phyloP scores from a whole-genome alignment of 352 stramenopile genomes.

The Globisporangium sylvaticum region DNA sequence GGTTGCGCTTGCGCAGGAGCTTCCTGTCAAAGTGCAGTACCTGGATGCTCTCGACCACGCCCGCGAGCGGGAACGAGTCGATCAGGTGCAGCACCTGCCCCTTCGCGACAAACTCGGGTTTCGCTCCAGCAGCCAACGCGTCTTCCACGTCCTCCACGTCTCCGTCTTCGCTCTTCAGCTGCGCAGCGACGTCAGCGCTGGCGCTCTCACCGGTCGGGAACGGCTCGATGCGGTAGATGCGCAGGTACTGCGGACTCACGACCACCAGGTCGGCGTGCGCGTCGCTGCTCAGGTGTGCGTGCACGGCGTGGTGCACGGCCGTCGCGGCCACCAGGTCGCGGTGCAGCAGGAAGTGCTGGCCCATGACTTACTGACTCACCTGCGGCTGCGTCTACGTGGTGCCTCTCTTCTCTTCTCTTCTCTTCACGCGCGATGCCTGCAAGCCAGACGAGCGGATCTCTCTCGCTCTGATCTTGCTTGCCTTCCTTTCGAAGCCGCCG shows the following conservation, averaged over 20 bases:
- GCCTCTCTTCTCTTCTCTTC: neutral
- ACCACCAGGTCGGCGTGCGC: constrained; percentile 67
- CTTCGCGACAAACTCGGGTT: constrained; percentile 22
- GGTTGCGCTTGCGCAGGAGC: constrained; percentile 62
- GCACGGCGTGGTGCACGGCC: constrained; percentile 67
- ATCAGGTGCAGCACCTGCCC: constrained; percentile 70
- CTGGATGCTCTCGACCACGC: constrained; percentile 64
- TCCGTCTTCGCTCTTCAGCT: neutral
- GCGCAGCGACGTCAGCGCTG: neutral
- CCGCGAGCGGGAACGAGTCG: constrained; percentile 66
- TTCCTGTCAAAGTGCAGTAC: constrained; percentile 68
- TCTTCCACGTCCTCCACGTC: neutral
- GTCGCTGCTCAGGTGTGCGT: constrained; percentile 69
- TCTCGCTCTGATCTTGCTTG: neutral
- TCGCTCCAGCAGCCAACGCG: neutral
- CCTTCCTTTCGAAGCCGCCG: no score
- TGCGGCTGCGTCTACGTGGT: neutral
- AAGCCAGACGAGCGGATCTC: neutral
- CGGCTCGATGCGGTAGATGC: constrained; percentile 80
- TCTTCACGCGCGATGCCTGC: neutral
- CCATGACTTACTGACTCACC: constrained; percentile 29
- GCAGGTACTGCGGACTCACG: constrained; percentile 64
- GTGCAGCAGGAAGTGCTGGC: constrained; percentile 84
- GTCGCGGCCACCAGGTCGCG: constrained; percentile 77
- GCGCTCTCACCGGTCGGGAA: constrained; percentile 15